These are phyloP conservation scores for Rhodotorula sp. DNA, from an alignment of 1,284 basidiomycete species.

Conservation along the genomic window DNA sequence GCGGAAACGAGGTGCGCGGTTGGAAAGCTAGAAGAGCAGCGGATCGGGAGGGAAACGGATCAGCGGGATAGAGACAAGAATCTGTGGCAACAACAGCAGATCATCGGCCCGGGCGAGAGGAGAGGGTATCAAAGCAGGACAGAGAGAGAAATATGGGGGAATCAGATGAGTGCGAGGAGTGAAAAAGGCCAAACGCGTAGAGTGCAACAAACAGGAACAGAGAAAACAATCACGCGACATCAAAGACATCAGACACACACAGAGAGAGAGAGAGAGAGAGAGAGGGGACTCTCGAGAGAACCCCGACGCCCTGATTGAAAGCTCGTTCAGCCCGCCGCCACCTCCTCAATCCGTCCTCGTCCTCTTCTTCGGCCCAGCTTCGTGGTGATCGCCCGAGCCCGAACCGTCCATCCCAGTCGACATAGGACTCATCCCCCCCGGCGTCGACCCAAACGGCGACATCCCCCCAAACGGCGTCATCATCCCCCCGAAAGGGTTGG, in stretches of 20 bases:
- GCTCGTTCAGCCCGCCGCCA: background rate
- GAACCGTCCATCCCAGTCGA: background rate
- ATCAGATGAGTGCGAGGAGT: background rate
- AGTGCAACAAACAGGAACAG: background rate
- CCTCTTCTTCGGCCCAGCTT: slow-evolving; percentile 15
- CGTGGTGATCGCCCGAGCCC: background rate
- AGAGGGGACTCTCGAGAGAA: no score
- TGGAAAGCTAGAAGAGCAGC: no score
- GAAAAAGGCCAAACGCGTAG: background rate
- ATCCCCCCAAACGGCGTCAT: slow-evolving; percentile 6
- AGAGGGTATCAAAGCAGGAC: background rate
- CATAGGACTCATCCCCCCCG: background rate
- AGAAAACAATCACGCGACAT: background rate
- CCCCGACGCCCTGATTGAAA: background rate
- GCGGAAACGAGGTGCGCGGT: no score
- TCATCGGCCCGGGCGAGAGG: background rate
- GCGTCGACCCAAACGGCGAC: background rate
- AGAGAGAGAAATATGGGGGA: background rate
- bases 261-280: no score
- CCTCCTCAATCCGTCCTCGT: background rate
- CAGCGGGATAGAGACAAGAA: no score
- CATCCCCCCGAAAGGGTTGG: background rate
- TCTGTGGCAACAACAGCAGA: no score
- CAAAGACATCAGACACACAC: background rate
- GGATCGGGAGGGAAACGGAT: no score